Conservation (phyloP, 75 land plant genomes). For the Picea sitchensis region DNA sequence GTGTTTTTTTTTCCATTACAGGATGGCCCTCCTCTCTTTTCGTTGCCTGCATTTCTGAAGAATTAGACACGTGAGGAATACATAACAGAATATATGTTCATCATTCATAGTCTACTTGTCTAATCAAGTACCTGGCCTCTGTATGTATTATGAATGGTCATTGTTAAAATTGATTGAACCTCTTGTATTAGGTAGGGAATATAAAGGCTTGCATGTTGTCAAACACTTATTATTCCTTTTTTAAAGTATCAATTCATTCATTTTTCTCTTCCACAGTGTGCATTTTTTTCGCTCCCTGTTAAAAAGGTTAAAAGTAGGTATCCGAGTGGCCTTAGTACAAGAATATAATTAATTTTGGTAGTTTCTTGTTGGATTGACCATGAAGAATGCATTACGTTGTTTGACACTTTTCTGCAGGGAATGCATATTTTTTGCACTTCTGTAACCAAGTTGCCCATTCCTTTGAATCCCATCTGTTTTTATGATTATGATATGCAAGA, state of each 20-base stretch:
- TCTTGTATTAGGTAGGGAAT: neutral
- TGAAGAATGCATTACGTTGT: too few species aligned
- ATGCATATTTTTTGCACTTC: too few species aligned
- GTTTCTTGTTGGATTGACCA: too few species aligned
- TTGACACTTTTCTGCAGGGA: too few species aligned
- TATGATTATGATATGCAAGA: too few species aligned
- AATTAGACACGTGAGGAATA: conserved; percentile 20
- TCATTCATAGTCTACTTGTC: neutral
- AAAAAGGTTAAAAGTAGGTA: neutral
- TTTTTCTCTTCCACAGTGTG: neutral
- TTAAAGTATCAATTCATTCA: neutral
- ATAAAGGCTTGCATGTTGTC: neutral
- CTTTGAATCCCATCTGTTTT: too few species aligned
- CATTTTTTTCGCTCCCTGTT: neutral
- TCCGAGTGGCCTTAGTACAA: too few species aligned
- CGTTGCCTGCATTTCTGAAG: conserved; percentile 59
- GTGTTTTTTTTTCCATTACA: conserved; percentile 11
- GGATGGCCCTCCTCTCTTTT: conserved; percentile 63
- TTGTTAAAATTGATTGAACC: neutral
- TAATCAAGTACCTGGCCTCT: neutral
- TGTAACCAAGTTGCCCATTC: too few species aligned
- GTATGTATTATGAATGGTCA: neutral
- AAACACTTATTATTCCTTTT: neutral
- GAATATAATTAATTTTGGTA: too few species aligned
- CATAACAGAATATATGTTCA: neutral